Evolutionary conservation across 306 rosid species (phyloP), one percentile per base, ranked within the genome.

Genomic region (Fagus crenata): DNA sequence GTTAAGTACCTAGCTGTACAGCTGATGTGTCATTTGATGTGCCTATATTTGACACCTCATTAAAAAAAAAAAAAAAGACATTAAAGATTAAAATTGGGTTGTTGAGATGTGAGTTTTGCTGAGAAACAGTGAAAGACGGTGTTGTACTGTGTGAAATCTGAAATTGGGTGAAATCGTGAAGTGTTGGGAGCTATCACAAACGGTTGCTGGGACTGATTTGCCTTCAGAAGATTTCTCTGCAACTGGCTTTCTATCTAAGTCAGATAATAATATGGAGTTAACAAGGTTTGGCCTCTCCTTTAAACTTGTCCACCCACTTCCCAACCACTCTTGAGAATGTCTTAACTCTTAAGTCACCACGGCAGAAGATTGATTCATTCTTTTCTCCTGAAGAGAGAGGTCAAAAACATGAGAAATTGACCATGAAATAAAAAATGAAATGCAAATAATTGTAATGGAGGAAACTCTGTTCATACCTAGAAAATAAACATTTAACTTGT

Each of bases 321-420:
- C 93, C 6, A 88, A 78, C 97, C 98, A 94, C 53, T 94, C 98
- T 81, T 82, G 91, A 73, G 98, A 86, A 64, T 46, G 83, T 80
- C 98, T 85, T 22, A 22, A 22, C 28, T 22, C 28, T 22, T 22
- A 92, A 67, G 67, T 88, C 84, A 67, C 67, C 71, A 69, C 53
- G 70, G 42, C 84, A 81, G 36, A 89, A 84, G 42, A 55, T 43
- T 9, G 85, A 84, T 51, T 81, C 77, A 55, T 41, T 72, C 69
- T 88, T 89, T 75, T 94, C 98, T 64, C 91, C 98, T 94, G 92
- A 80, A 28, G 14, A 6, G 28, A 28, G 73, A 67, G 9, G 5
- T 63, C 5, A 40, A 15, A 9, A 55, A 2, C 2, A 63, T 4
- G 37, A 28, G 6, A 40, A 15, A 22, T 2, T 1, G 4, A 49